Evolutionary conservation across 1,139 yeast species (phyloP).

Genomic region (Magnusiomyces starmeri): DNA sequence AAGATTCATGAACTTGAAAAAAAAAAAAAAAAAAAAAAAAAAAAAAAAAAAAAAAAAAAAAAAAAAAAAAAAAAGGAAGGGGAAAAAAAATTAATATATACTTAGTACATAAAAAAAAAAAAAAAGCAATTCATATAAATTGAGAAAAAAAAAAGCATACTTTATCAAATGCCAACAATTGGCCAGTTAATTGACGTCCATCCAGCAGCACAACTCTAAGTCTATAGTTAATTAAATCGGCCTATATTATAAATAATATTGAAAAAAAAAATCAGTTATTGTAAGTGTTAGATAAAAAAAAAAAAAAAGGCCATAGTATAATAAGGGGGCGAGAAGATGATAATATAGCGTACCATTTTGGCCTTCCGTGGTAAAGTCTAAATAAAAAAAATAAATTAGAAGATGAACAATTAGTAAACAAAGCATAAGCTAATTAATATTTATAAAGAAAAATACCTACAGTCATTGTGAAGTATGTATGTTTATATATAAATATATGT

Average conservation of each 20-base stretch:
- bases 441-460: background rate
- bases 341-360: constrained; percentile 9
- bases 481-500: background rate
- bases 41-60: too few relatives aligned
- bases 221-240: constrained; percentile 67
- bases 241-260: constrained; percentile 24
- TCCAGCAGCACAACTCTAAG: constrained; percentile 69
- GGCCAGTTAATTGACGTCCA: constrained; percentile 70
- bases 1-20: constrained; percentile 57
- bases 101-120: background rate
- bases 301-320: background rate
- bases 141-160: constrained; percentile 20
- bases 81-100: background rate
- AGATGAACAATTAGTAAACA: too few relatives aligned
- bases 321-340: background rate
- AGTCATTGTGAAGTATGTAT: background rate
- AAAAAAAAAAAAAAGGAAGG: too few relatives aligned
- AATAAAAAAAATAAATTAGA: background rate
- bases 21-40: background rate
- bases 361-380: constrained; percentile 13
- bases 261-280: background rate
- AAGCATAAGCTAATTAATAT: too few relatives aligned
- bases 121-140: too few relatives aligned
- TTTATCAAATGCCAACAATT: constrained; percentile 79
- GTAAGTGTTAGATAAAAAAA: background rate